Evolutionary conservation across 345 rosid species (phyloP).

Genomic region (Salix arbutifolia): DNA sequence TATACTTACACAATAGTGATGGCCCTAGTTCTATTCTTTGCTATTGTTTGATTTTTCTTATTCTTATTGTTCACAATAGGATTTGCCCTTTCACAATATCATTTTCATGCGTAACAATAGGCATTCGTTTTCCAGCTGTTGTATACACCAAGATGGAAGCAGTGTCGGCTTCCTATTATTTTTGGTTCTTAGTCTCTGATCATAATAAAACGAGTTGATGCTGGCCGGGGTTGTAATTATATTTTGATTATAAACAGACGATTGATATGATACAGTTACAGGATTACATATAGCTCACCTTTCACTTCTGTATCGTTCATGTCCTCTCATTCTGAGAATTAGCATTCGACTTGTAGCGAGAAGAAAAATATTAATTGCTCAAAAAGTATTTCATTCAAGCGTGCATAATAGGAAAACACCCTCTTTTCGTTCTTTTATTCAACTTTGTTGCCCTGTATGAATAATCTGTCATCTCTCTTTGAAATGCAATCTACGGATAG

Average conservation of each 20-base stretch:
- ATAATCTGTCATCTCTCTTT: no score
- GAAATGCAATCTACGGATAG: no score
- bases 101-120: not conserved
- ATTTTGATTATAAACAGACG: not conserved
- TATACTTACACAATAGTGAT: slow-evolving; percentile 8
- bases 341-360: no score
- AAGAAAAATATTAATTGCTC: no score
- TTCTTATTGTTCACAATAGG: not conserved
- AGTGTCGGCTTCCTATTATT: slow-evolving; percentile 8
- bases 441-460: no score
- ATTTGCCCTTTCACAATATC: not conserved
- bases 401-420: no score
- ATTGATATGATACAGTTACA: not conserved
- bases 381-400: no score
- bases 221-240: slow-evolving; percentile 18
- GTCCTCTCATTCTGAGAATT: no score
- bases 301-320: no score
- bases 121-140: slow-evolving; percentile 19
- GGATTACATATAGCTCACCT: not conserved
- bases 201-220: slow-evolving; percentile 1
- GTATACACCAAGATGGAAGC: slow-evolving; percentile 14
- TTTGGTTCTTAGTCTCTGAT: not conserved
- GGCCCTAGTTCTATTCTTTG: slow-evolving; percentile 29
- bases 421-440: no score
- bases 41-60: slow-evolving; percentile 25